phyloP scores from a whole-genome alignment of 1,284 basidiomycete genomes.

The Psilocybe mexicana region DNA sequence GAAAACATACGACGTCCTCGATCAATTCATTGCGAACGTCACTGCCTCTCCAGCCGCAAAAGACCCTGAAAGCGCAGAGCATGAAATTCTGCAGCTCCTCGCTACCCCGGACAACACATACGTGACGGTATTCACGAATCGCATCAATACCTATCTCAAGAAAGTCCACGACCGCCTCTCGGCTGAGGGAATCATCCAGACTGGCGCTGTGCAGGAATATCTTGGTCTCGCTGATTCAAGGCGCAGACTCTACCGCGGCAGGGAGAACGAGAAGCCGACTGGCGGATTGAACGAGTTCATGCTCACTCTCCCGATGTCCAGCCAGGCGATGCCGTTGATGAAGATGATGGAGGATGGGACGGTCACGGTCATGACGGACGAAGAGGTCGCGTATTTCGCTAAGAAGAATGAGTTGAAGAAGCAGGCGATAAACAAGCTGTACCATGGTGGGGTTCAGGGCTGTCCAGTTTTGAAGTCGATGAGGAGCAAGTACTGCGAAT shows the following conservation, averaged over 20 bases:
- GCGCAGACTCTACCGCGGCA: neutral
- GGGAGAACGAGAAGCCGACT: neutral
- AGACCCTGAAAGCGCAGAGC: neutral
- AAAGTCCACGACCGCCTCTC: neutral
- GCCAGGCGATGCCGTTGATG: neutral
- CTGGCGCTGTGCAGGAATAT: neutral
- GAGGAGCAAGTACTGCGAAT: neutral
- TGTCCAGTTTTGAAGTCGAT: neutral
- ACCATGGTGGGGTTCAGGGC: neutral
- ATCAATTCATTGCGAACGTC: neutral
- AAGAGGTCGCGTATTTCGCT: neutral
- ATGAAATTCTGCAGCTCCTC: conserved; percentile 2
- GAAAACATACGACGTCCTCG: conserved; percentile 2
- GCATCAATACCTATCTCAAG: neutral
- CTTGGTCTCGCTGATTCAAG: neutral
- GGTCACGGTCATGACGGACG: neutral
- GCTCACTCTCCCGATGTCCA: conserved; percentile 1
- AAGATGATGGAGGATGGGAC: conserved; percentile 2
- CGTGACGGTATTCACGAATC: neutral
- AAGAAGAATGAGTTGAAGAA: neutral
- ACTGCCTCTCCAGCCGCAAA: neutral
- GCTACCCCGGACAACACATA: neutral
- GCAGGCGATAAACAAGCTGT: neutral
- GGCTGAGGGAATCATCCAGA: neutral
- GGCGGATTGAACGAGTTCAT: conserved; percentile 1